A percentile compares a stretch with the other conserved stretches of the same genome.
Conservation (phyloP, 495 filamentous ascomycete genomes). For the Chlorociboria aeruginascens region DNA sequence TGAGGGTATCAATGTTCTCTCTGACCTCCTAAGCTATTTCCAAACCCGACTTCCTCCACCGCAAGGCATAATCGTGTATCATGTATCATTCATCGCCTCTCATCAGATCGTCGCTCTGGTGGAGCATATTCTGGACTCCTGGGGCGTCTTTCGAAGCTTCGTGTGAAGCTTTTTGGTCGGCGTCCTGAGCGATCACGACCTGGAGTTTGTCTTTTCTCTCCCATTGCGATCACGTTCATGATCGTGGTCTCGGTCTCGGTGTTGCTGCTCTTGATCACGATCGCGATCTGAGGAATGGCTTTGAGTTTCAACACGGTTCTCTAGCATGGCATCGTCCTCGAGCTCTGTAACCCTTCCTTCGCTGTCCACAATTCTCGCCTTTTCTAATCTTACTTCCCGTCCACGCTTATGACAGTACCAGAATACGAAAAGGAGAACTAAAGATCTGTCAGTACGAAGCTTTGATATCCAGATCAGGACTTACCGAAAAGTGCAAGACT, state of each 20-base stretch:
- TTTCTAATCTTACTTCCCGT: constrained; percentile 64
- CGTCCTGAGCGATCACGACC: not conserved
- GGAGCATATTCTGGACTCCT: not conserved
- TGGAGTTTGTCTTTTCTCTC: not conserved
- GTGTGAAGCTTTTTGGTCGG: not conserved
- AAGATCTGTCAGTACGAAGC: not conserved
- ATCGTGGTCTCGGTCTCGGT: not conserved
- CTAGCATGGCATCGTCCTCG: constrained; percentile 11
- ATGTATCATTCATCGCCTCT: no score
- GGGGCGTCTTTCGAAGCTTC: not conserved
- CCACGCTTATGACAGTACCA: constrained; percentile 98
- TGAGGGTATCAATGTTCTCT: no score
- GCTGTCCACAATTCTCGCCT: constrained; percentile 11
- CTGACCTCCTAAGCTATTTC: no score
- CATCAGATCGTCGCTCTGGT: no score
- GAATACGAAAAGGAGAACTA: constrained; percentile 78
- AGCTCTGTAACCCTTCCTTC: constrained; percentile 15
- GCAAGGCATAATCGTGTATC: no score
- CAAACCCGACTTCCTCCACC: no score
- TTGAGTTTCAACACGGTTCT: not conserved
- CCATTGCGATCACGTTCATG: not conserved
- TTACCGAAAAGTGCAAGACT: constrained; percentile 73
- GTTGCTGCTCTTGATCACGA: not conserved
- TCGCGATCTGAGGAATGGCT: not conserved
- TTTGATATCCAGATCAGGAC: constrained; percentile 18